phyloP scores from a whole-genome alignment of 2,329 filamentous ascomycete species.

The Nothophoma quercina region DNA sequence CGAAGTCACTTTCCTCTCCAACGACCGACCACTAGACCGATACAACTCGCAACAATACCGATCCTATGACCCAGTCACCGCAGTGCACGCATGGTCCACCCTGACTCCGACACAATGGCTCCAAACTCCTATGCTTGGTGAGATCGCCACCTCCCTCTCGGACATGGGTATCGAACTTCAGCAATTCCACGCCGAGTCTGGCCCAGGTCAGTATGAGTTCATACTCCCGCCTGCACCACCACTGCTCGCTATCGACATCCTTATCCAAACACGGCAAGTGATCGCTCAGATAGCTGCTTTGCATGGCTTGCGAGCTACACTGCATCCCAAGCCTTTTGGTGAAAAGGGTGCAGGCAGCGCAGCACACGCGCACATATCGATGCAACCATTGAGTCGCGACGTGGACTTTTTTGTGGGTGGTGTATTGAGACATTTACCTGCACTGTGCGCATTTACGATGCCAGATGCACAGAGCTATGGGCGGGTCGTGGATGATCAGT shows the following conservation, averaged over 20 bases:
- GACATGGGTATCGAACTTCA: constrained; percentile 71
- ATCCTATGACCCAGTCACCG: constrained; percentile 57
- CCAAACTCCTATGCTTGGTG: constrained; percentile 67
- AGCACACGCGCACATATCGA: constrained; percentile 73
- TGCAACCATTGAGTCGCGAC: constrained; percentile 63
- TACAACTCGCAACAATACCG: constrained; percentile 21
- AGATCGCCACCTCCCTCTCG: constrained; percentile 69
- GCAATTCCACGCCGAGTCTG: constrained; percentile 77
- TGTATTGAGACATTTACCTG: constrained; percentile 70
- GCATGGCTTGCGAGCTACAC: constrained; percentile 71
- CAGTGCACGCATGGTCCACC: constrained; percentile 75
- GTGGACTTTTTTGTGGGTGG: constrained; percentile 74
- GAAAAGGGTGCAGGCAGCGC: constrained; percentile 65
- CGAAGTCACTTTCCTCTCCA: constrained; percentile 75
- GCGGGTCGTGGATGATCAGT: constrained; percentile 71
- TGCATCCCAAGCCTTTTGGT: constrained; percentile 74
- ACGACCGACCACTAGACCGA: constrained; percentile 40
- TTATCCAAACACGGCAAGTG: constrained; percentile 75
- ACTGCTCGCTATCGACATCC: constrained; percentile 72
- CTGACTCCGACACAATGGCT: constrained; percentile 69
- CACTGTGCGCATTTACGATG: constrained; percentile 74
- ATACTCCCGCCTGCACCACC: constrained; percentile 70
- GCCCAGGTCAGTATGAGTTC: constrained; percentile 79
- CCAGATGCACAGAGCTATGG: constrained; percentile 72
- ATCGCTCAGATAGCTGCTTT: constrained; percentile 70